Conservation (phyloP, 2,329 filamentous ascomycete species). For the Epichloe gansuensis region DNA sequence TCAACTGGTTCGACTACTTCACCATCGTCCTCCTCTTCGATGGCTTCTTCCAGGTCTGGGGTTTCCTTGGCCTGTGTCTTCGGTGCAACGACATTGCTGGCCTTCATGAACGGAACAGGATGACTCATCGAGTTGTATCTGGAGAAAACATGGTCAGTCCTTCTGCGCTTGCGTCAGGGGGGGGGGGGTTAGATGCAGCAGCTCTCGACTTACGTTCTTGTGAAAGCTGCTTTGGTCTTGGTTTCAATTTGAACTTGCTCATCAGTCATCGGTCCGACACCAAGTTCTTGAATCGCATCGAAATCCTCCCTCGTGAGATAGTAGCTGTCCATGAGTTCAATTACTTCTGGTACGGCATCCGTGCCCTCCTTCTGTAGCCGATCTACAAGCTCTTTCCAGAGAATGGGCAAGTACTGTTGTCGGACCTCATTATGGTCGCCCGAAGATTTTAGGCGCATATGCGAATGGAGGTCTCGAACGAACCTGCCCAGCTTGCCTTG, state of each 20-base stretch:
- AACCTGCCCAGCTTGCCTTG: conserved; percentile 63
- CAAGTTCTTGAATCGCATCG: conserved; percentile 82
- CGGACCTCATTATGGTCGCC: conserved; percentile 88
- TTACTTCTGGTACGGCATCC: conserved; percentile 68
- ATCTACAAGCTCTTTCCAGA: conserved; percentile 72
- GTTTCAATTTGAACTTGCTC: conserved; percentile 64
- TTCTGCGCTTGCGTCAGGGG: not conserved
- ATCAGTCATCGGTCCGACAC: conserved; percentile 72
- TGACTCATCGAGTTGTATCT: conserved; percentile 82
- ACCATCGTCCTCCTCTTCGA: conserved; percentile 81
- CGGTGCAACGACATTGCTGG: conserved; percentile 59
- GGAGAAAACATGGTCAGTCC: not conserved
- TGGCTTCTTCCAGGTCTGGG: conserved; percentile 89
- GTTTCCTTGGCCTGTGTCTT: conserved; percentile 62
- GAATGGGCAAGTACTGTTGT: conserved; percentile 80
- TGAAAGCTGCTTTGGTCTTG: conserved; percentile 81
- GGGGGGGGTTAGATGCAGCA: not conserved
- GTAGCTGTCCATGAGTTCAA: conserved; percentile 94
- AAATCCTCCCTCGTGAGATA: conserved; percentile 91
- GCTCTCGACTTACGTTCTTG: conserved; percentile 54
- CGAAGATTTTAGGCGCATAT: conserved; percentile 85
- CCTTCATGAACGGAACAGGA: conserved; percentile 92
- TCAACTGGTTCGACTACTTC: conserved; percentile 44
- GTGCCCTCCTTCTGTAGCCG: conserved; percentile 67
- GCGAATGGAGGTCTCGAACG: conserved; percentile 88